Conservation (phyloP, 2,329 filamentous ascomycete species). For the Arthrobotrys conoides region DNA sequence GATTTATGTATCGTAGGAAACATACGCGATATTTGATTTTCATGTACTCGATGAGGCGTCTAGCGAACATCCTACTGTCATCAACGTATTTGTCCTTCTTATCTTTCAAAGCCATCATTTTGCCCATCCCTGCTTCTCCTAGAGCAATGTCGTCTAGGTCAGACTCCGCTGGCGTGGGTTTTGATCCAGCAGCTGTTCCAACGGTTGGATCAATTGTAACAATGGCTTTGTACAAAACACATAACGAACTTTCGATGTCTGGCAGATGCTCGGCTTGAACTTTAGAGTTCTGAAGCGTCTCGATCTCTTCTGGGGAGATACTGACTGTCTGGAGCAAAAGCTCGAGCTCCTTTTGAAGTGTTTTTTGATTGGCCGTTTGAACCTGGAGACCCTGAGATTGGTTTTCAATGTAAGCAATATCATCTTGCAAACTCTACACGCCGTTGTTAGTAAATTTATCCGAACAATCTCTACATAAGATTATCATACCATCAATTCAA, state of each 20-base stretch:
- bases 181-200: slow-evolving; percentile 74
- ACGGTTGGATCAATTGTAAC: slow-evolving; percentile 90
- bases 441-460: slow-evolving; percentile 61
- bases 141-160: slow-evolving; percentile 65
- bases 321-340: slow-evolving; percentile 91
- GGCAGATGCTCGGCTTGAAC: slow-evolving; percentile 74
- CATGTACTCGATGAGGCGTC: slow-evolving; percentile 85
- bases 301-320: slow-evolving; percentile 82
- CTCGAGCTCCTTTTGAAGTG: slow-evolving; percentile 89
- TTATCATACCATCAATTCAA: slow-evolving; percentile 84
- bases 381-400: slow-evolving; percentile 97
- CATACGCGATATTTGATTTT: slow-evolving; percentile 78
- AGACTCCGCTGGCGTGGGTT: slow-evolving; percentile 65
- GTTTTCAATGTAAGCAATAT: slow-evolving; percentile 96
- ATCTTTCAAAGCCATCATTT: slow-evolving; percentile 94
- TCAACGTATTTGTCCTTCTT: slow-evolving; percentile 90
- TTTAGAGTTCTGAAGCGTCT: slow-evolving; percentile 71
- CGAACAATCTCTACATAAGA: slow-evolving; percentile 63
- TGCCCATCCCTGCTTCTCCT: slow-evolving; percentile 76
- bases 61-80: slow-evolving; percentile 82
- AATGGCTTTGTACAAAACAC: slow-evolving; percentile 91
- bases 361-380: slow-evolving; percentile 95
- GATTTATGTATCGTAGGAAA: slow-evolving; percentile 70
- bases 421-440: slow-evolving; percentile 86
- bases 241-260: slow-evolving; percentile 82